These are phyloP conservation scores for Colletotrichum orbiculare DNA, from an alignment of 2,329 filamentous ascomycete genomes.

Conservation along the genomic window DNA sequence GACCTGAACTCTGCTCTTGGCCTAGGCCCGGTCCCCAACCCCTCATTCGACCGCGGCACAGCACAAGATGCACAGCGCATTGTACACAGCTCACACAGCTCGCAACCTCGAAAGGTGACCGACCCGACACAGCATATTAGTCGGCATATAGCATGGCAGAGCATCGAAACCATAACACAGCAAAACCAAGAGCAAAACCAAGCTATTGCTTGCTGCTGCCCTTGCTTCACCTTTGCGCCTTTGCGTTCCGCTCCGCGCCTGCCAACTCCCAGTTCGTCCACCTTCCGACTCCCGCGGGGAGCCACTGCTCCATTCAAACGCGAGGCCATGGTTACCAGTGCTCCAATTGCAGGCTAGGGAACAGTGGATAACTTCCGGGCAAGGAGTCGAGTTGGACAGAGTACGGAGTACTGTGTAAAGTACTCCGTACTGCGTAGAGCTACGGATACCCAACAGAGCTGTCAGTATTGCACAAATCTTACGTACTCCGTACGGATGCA, in stretches of 20 bases:
- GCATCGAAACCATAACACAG: constrained; percentile 19
- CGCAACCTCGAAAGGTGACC: constrained; percentile 17
- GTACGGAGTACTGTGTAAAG: not conserved
- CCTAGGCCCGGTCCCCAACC: constrained; percentile 6
- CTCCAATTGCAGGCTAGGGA: constrained; percentile 8
- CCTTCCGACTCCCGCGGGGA: constrained; percentile 24
- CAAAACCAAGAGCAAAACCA: constrained; percentile 28
- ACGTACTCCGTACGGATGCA: too few relatives aligned
- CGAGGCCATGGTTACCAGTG: constrained; percentile 27
- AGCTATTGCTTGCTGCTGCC: too few relatives aligned
- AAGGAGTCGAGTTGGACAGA: not conserved
- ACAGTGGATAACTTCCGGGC: too few relatives aligned
- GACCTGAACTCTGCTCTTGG: not conserved
- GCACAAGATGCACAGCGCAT: constrained; percentile 18
- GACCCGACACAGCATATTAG: too few relatives aligned
- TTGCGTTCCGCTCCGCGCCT: constrained; percentile 23
- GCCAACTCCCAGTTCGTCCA: not conserved
- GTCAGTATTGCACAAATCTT: not conserved
- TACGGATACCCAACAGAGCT: constrained; percentile 24
- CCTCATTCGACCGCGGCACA: constrained; percentile 23
- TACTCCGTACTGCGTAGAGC: not conserved
- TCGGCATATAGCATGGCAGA: constrained; percentile 3
- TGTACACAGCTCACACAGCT: constrained; percentile 30
- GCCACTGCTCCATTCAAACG: constrained; percentile 25
- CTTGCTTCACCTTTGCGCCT: too few relatives aligned